Conservation (phyloP, 768 basidiomycete species). For the Panaeolus cyanescens region DNA sequence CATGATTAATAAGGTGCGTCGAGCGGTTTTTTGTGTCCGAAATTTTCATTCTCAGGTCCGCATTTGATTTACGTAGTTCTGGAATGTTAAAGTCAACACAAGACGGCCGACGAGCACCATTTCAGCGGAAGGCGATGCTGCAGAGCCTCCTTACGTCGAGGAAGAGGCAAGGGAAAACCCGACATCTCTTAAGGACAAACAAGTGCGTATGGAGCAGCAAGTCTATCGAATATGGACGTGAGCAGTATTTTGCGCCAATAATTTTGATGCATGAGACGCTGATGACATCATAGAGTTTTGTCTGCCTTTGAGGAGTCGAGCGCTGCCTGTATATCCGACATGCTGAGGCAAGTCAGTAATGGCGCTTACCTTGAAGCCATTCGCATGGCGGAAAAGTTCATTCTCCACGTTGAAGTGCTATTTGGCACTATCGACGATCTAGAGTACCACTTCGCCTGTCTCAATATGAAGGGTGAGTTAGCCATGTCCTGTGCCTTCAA, state of each 20-base stretch:
- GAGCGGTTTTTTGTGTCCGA: neutral
- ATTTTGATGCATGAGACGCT: slow-evolving; percentile 8
- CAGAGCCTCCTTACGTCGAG: slow-evolving; percentile 61
- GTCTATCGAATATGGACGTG: slow-evolving; percentile 99
- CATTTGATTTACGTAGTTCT: slow-evolving; percentile 62
- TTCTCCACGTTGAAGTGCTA: slow-evolving; percentile 95
- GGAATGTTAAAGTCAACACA: slow-evolving; percentile 95
- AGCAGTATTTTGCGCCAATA: slow-evolving; percentile 33
- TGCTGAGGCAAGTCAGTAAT: slow-evolving; percentile 96
- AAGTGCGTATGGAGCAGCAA: slow-evolving; percentile 93
- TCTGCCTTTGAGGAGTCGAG: slow-evolving; percentile 99
- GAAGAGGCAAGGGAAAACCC: slow-evolving; percentile 85
- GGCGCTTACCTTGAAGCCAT: slow-evolving; percentile 96
- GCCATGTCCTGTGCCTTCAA: slow-evolving; percentile 1
- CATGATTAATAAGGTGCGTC: slow-evolving; percentile 96
- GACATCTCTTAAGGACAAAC: slow-evolving; percentile 81
- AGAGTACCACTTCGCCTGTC: slow-evolving; percentile 80
- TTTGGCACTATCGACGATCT: slow-evolving; percentile 98
- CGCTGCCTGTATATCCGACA: slow-evolving; percentile 98
- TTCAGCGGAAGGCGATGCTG: slow-evolving; percentile 50
- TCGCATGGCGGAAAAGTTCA: slow-evolving; percentile 98
- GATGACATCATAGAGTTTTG: slow-evolving; percentile 60
- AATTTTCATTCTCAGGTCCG: neutral
- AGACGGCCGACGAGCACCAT: slow-evolving; percentile 67
- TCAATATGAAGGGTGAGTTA: slow-evolving; percentile 80